Evolutionary conservation across 2,329 filamentous ascomycete genomes (phyloP).

Genomic region (Botrytis cinerea): DNA sequence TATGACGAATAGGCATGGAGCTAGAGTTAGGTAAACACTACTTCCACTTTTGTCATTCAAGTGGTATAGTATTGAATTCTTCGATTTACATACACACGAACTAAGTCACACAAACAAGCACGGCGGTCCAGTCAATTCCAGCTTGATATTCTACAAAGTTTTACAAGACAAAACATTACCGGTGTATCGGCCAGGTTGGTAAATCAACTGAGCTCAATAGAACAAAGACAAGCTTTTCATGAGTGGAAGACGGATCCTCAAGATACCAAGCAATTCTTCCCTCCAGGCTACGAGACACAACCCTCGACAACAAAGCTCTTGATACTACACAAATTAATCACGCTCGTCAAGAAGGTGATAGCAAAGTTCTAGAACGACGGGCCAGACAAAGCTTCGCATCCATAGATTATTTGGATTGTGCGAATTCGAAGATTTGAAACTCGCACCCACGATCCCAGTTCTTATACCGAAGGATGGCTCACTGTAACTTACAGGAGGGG

Average conservation of each 20-base stretch:
- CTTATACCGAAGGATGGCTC: not conserved
- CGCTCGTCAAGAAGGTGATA: not conserved
- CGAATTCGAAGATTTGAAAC: not conserved
- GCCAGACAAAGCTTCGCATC: not conserved
- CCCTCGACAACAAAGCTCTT: not conserved
- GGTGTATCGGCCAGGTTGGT: not conserved
- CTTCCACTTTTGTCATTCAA: not conserved
- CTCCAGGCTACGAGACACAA: not conserved
- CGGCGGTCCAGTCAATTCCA: not conserved
- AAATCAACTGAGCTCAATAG: not conserved
- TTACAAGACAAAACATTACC: accelerated
- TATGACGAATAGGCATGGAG: not conserved
- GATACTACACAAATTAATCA: not conserved
- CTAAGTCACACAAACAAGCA: not conserved
- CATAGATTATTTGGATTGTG: not conserved
- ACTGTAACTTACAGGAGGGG: not conserved
- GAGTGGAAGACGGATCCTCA: not conserved
- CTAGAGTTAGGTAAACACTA: not conserved
- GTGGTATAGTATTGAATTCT: not conserved
- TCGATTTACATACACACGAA: not conserved
- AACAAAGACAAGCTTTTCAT: not conserved
- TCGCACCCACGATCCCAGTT: not conserved
- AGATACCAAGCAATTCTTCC: not conserved
- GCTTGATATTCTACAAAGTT: not conserved
- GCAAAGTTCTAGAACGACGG: not conserved